Evolutionary conservation across 441 rosid species (phyloP).

Genomic region (Pelargonium cotyledonis): DNA sequence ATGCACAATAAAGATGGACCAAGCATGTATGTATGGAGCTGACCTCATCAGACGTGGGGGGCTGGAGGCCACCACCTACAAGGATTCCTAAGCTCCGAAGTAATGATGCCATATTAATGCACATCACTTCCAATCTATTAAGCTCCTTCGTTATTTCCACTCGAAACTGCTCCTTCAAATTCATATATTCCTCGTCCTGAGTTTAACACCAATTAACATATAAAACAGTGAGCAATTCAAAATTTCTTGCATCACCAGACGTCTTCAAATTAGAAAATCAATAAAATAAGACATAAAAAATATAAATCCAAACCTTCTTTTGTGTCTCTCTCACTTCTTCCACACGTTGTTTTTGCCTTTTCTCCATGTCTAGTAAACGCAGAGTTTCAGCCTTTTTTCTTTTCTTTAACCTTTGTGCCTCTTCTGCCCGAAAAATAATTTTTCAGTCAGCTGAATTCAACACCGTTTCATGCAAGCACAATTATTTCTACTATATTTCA

Average conservation of each 20-base stretch:
- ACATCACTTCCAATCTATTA: slow-evolving; percentile 39
- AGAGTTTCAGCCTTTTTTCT: slow-evolving; percentile 53
- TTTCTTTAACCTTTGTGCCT: slow-evolving; percentile 57
- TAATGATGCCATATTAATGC: slow-evolving; percentile 59
- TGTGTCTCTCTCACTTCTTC: slow-evolving; percentile 82
- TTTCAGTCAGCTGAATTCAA: neutral
- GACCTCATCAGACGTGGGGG: slow-evolving; percentile 43
- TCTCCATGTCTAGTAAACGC: slow-evolving; percentile 65
- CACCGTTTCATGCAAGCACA: neutral
- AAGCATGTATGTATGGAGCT: slow-evolving; percentile 13
- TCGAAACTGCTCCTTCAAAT: slow-evolving; percentile 58
- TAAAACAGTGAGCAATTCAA: neutral
- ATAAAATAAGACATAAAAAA: neutral
- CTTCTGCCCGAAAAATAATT: slow-evolving; percentile 48
- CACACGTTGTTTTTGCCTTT: slow-evolving; percentile 74
- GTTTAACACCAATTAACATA: slow-evolving; percentile 18
- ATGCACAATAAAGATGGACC: neutral
- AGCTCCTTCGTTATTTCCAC: slow-evolving; percentile 57
- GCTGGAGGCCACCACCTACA: slow-evolving; percentile 38
- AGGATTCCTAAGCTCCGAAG: slow-evolving; percentile 67
- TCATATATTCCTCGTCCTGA: slow-evolving; percentile 76
- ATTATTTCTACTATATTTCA: neutral
- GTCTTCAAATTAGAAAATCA: neutral
- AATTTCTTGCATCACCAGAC: neutral
- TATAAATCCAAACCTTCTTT: slow-evolving; percentile 50